Evolutionary conservation across 2,329 filamentous ascomycete genomes (phyloP).

Genomic region (Epichloe hybrida): DNA sequence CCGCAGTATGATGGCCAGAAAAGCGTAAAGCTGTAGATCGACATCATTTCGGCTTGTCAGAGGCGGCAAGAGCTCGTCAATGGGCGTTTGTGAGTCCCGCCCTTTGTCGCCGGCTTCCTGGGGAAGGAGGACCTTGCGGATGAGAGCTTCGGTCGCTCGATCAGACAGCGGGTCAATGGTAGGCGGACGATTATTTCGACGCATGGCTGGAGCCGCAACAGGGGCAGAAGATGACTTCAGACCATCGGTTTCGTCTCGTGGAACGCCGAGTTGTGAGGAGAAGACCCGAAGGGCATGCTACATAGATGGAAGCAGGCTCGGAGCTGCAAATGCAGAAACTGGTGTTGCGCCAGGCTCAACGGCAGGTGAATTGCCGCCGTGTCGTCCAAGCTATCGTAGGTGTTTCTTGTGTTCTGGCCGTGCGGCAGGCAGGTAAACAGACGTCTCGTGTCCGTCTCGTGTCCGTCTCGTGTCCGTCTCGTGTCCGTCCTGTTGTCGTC

Average conservation of each 20-base stretch:
- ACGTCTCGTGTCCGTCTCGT: too few relatives aligned
- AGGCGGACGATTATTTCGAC: slow-evolving; percentile 20
- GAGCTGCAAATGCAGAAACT: not conserved
- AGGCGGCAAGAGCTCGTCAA: slow-evolving; percentile 75
- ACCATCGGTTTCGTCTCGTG: slow-evolving; percentile 4
- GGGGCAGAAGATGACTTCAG: slow-evolving; percentile 6
- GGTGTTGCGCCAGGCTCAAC: not conserved
- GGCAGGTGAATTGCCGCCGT: too few relatives aligned
- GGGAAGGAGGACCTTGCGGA: slow-evolving; percentile 74
- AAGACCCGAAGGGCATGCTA: not conserved
- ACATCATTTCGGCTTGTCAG: slow-evolving; percentile 90
- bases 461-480: too few relatives aligned
- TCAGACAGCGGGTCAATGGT: slow-evolving; percentile 50
- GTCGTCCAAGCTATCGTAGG: too few relatives aligned
- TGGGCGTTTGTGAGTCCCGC: slow-evolving; percentile 34
- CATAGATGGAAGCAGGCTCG: not conserved
- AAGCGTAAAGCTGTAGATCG: slow-evolving; percentile 82
- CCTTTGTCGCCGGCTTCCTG: slow-evolving; percentile 49
- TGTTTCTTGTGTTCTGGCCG: too few relatives aligned
- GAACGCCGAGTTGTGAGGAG: slow-evolving; percentile 9
- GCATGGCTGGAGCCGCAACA: slow-evolving; percentile 13
- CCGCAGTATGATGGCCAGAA: slow-evolving; percentile 77
- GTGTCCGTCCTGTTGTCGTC: too few relatives aligned
- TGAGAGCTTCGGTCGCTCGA: slow-evolving; percentile 64
- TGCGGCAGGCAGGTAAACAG: too few relatives aligned